These are phyloP conservation scores for Porcisia deanei DNA, from an alignment of 208 protist genomes.

Conservation along the genomic window DNA sequence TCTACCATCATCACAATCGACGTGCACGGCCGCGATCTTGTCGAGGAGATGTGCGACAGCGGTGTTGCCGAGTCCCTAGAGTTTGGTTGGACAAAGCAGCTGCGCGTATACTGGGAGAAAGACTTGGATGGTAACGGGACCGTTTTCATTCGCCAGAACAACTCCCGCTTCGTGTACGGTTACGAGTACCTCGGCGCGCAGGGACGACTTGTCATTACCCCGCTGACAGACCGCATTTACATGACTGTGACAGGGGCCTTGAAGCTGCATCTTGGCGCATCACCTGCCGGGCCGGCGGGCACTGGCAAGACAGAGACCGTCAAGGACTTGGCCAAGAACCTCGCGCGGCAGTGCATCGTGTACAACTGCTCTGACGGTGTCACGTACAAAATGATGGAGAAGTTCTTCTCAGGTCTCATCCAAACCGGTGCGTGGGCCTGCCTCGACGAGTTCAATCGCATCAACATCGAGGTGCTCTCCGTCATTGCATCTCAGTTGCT, in stretches of 20 bases:
- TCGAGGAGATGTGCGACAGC: slow-evolving; percentile 93
- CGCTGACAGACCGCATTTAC: slow-evolving; percentile 98
- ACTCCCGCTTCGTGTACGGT: slow-evolving; percentile 96
- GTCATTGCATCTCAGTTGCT: slow-evolving; percentile 98
- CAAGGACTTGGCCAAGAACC: slow-evolving; percentile 97
- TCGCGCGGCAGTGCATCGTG: slow-evolving; percentile 96
- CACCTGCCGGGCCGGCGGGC: slow-evolving; percentile 94
- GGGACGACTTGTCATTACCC: slow-evolving; percentile 97
- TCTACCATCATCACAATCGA: slow-evolving; percentile 98
- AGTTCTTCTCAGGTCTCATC: slow-evolving; percentile 97
- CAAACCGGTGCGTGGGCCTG: slow-evolving; percentile 98
- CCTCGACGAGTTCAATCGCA: slow-evolving; percentile 99
- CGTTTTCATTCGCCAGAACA: slow-evolving; percentile 95
- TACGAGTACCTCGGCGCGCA: slow-evolving; percentile 98
- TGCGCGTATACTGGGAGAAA: slow-evolving; percentile 97
- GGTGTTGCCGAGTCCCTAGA: slow-evolving; percentile 80
- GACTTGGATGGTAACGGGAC: slow-evolving; percentile 91
- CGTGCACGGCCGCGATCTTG: slow-evolving; percentile 97
- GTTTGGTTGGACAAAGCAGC: slow-evolving; percentile 97
- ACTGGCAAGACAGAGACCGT: slow-evolving; percentile 98
- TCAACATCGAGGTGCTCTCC: slow-evolving; percentile 98
- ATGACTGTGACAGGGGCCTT: slow-evolving; percentile 97
- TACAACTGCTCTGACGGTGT: slow-evolving; percentile 98
- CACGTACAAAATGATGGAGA: slow-evolving; percentile 98
- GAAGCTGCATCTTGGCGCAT: slow-evolving; percentile 95